Base-by-base conservation (phyloP, 345 rosid genomes). In the Mangifera indica region DNA sequence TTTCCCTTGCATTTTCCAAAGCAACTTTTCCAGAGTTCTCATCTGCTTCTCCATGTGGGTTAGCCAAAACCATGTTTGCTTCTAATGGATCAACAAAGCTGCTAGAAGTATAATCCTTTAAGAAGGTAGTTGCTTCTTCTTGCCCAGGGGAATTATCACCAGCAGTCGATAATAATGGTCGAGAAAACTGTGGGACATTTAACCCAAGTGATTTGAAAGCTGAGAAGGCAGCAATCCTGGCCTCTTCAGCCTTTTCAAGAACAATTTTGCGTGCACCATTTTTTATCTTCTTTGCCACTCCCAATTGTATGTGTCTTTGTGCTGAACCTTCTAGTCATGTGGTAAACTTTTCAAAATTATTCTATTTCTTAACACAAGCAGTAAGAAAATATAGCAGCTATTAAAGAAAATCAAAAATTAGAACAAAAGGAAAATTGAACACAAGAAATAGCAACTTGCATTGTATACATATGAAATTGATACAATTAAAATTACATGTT, bases 221-320 rank as follows among this genome's bases (percentile, higher is more conserved):
- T 63, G 93, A 85, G 79, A 94, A 94, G 77, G 98, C 99, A 83
- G 92, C 91, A 70, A 83, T 76, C 80, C 95, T 86, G 37, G 98
- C 99, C 81, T 92, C 99, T 88, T 94, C 98, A 24, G 98, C 98
- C 86, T 94, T 92, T 75, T 92, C 98, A 73, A 92, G 89, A 72
- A 94, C 99, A 83, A 94, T 89, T 87, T 89, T 94, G 64, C 93
- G 87, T 14, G 99, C 97, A 74, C 93, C 96, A 79, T 88, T 92
- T 83, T 88, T 94, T 49, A 94, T 90, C 85, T 94, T 94, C 86
- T 89, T 94, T 37, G 96, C 99, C 76, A 90, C 84, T 67, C 99
- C 96, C 76, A 92, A 67, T 11, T 89, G 96, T 67, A 89, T 56
- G 61, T 90, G 88, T 76, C 87, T 86, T 80, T 92, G 98, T 73